Base-by-base conservation (phyloP, 2,329 filamentous ascomycete genomes). In the Trichothecium sympodiale region DNA sequence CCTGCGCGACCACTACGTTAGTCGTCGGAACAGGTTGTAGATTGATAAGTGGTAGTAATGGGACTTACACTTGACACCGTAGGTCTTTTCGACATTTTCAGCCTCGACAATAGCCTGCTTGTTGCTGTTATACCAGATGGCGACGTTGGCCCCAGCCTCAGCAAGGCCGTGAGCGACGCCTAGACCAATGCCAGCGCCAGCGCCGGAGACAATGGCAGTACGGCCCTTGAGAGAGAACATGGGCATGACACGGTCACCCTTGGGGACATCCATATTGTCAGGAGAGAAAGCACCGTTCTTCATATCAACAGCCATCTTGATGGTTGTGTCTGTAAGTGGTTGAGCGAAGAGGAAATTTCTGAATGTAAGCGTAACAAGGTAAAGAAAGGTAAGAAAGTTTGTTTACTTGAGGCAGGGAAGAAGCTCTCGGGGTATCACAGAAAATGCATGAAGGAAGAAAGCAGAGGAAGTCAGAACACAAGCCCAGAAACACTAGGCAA, bases 101-200 rank as follows among this genome's bases (percentile, higher is more conserved):
- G 80, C 79, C 38, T 74, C 66, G 13, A 71, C 64, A 10, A 75
- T 51, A 10, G 78, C 77, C 46, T 77, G 71, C 49, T 71, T 69
- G 57, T 84, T 83, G 54, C 64, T 73, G 51, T 82, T 79, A 52
- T 82, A 84, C 75, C 76, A 83, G 34, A 83, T 73, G 18, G 77
- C 79, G 16, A 84, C 75, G 45, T 83, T 80, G 39, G 78, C 78
- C 33, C 80, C 80, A 13, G 78, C 76, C 51, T 85, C 80, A 13
- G 80, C 79, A 23, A 77, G 64, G 1, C 65, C 77, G 25, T 79
- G 62, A 12, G 77, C 79, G 18, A 83, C 67, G 5, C 68, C 67
- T 17, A 81, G 61, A 29, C 80, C 80, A 44, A 84, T 82, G 25
- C 80, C 80, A 17, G 71, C 71, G 15, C 67, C 77, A 10, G 76